These are phyloP conservation scores for Apiospora malaysiana DNA, from an alignment of 2,329 filamentous ascomycete species.

Conservation along the genomic window DNA sequence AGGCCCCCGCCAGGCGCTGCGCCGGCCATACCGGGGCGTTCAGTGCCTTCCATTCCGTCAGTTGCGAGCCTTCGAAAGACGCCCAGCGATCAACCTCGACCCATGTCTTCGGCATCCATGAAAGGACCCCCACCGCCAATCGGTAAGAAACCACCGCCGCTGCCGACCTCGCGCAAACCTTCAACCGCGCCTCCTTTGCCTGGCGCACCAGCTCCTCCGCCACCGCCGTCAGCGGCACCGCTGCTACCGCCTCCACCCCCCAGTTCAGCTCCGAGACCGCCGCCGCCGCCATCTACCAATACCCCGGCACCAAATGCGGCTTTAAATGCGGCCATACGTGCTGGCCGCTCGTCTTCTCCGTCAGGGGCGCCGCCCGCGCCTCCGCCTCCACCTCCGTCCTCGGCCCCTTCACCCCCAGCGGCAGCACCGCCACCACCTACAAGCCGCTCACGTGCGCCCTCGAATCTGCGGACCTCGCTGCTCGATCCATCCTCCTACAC, in stretches of 20 bases:
- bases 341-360: slow-evolving; percentile 42
- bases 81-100: slow-evolving; percentile 56
- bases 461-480: slow-evolving; percentile 64
- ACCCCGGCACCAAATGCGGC: slow-evolving; percentile 44
- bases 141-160: slow-evolving; percentile 75
- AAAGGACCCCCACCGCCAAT: slow-evolving; percentile 78
- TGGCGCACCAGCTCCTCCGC: slow-evolving; percentile 41
- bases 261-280: slow-evolving; percentile 46
- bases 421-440: slow-evolving; percentile 35
- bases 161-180: slow-evolving; percentile 65
- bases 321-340: slow-evolving; percentile 47
- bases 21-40: slow-evolving; percentile 63
- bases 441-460: slow-evolving; percentile 47
- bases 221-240: slow-evolving; percentile 45
- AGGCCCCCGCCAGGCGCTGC: slow-evolving; percentile 63
- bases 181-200: slow-evolving; percentile 44
- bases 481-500: slow-evolving; percentile 81
- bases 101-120: slow-evolving; percentile 64
- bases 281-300: slow-evolving; percentile 39
- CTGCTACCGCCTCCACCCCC: slow-evolving; percentile 50
- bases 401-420: slow-evolving; percentile 49
- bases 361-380: slow-evolving; percentile 44
- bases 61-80: slow-evolving; percentile 67
- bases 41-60: slow-evolving; percentile 49
- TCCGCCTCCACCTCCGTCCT: slow-evolving; percentile 42